These are phyloP conservation scores for Mimosa pudica DNA, from an alignment of 306 rosid genomes.

Conservation along the genomic window DNA sequence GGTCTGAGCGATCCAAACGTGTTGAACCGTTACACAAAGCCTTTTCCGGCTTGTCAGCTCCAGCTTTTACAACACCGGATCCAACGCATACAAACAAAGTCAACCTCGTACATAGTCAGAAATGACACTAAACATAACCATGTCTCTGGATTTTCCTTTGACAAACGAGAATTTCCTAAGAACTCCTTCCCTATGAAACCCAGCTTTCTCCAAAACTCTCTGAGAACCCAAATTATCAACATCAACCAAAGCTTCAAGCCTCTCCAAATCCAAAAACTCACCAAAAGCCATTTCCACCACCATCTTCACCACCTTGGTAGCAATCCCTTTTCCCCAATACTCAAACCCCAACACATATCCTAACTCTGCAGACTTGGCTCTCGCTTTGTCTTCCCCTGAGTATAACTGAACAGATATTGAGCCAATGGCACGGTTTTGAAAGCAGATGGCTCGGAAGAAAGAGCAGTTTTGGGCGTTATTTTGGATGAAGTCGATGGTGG, in stretches of 20 bases:
- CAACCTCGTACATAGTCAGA: too few relatives aligned
- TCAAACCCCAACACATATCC: slow-evolving; percentile 64
- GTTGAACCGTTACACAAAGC: too few relatives aligned
- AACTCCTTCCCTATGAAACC: too few relatives aligned
- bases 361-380: slow-evolving; percentile 46
- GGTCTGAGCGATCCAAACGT: too few relatives aligned
- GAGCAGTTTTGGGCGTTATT: slow-evolving; percentile 34
- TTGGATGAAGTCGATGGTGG: slow-evolving; percentile 37
- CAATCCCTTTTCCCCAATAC: slow-evolving; percentile 80
- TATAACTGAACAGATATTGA: slow-evolving; percentile 33
- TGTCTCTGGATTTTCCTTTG: too few relatives aligned
- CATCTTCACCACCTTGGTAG: slow-evolving; percentile 54
- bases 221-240: slow-evolving; percentile 39
- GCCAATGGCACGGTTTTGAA: slow-evolving; percentile 54
- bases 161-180: too few relatives aligned
- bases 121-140: too few relatives aligned
- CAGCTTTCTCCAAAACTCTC: too few relatives aligned
- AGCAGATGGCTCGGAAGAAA: slow-evolving; percentile 67
- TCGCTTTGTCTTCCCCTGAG: slow-evolving; percentile 37
- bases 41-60: too few relatives aligned
- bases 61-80: too few relatives aligned
- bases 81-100: too few relatives aligned
- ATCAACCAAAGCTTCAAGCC: slow-evolving; percentile 76
- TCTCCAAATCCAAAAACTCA: slow-evolving; percentile 58
- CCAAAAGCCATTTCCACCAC: slow-evolving; percentile 45